These are phyloP conservation scores for Mortierella sp. DNA, from an alignment of 371 early-diverging fungal genomes.

Conservation along the genomic window DNA sequence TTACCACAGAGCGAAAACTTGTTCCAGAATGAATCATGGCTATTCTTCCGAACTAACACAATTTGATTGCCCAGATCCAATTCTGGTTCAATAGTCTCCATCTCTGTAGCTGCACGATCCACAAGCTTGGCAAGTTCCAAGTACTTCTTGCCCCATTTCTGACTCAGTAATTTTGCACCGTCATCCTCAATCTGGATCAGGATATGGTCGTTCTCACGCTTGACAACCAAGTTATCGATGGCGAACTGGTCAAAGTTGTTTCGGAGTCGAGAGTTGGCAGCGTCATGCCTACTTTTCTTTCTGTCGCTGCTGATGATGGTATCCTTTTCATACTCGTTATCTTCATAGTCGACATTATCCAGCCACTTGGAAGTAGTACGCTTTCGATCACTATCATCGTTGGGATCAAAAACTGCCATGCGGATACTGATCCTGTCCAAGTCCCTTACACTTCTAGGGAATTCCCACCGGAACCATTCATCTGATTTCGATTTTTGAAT, in stretches of 20 bases:
- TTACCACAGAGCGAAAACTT: constrained; percentile 32
- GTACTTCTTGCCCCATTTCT: constrained; percentile 36
- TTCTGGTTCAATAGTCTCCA: constrained; percentile 23
- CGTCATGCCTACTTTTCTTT: no score
- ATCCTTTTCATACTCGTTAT: not conserved
- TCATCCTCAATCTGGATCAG: constrained; percentile 43
- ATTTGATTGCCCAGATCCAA: constrained; percentile 39
- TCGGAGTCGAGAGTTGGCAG: constrained; percentile 5
- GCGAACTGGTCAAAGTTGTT: constrained; percentile 11
- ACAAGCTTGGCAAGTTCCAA: constrained; percentile 39
- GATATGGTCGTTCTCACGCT: constrained; percentile 27
- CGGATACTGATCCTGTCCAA: constrained; percentile 38
- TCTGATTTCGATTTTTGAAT: constrained; percentile 25
- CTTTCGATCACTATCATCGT: constrained; percentile 30
- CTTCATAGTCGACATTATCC: constrained; percentile 1
- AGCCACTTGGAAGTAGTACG: constrained; percentile 10
- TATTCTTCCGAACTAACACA: constrained; percentile 32
- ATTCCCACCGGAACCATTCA: constrained; percentile 52
- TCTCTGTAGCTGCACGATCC: constrained; percentile 35
- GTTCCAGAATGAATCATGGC: constrained; percentile 22
- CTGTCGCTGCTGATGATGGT: not conserved
- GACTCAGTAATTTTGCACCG: constrained; percentile 36
- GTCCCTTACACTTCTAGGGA: constrained; percentile 12
- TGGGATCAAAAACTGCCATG: constrained; percentile 41
- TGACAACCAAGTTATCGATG: constrained; percentile 20